These are phyloP conservation scores for Camellia japonica DNA, from an alignment of 148 eudicot genomes.

Conservation along the genomic window DNA sequence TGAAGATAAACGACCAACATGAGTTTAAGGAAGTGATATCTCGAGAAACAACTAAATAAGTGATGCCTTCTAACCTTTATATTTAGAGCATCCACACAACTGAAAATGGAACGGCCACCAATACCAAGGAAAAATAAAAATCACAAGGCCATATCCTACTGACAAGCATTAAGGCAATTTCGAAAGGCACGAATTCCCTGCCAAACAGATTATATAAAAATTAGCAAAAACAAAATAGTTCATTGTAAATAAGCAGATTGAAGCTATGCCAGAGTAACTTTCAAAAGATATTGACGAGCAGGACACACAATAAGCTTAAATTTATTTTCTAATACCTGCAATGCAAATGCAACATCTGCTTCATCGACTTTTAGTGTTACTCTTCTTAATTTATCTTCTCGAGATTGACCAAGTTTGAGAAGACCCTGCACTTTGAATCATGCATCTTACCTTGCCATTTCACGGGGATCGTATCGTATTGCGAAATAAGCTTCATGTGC, in stretches of 20 bases:
- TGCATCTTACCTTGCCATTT: not conserved
- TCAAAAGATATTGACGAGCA: not conserved
- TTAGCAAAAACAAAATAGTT: not conserved
- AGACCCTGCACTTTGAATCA: conserved; percentile 55
- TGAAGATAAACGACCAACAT: no score
- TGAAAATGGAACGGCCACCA: conserved; percentile 1
- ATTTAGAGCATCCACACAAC: not conserved
- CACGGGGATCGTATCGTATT: not conserved
- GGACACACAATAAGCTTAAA: not conserved
- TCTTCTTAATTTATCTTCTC: conserved; percentile 61
- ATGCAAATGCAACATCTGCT: conserved; percentile 75
- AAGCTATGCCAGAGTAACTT: not conserved
- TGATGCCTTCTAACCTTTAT: conserved; percentile 10
- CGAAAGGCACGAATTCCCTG: conserved; percentile 92
- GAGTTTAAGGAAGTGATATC: no score
- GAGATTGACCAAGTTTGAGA: conserved; percentile 66
- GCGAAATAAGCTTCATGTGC: not conserved
- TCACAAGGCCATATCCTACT: not conserved
- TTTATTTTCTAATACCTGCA: conserved; percentile 51
- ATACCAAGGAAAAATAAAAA: not conserved
- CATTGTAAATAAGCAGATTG: not conserved
- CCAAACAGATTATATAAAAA: not conserved
- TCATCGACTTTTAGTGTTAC: conserved; percentile 71
- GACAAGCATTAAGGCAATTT: conserved; percentile 56
- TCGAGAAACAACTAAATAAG: not conserved